Base-by-base conservation (phyloP, 352 stramenopile species). In the Thalassiosira hispida region DNA sequence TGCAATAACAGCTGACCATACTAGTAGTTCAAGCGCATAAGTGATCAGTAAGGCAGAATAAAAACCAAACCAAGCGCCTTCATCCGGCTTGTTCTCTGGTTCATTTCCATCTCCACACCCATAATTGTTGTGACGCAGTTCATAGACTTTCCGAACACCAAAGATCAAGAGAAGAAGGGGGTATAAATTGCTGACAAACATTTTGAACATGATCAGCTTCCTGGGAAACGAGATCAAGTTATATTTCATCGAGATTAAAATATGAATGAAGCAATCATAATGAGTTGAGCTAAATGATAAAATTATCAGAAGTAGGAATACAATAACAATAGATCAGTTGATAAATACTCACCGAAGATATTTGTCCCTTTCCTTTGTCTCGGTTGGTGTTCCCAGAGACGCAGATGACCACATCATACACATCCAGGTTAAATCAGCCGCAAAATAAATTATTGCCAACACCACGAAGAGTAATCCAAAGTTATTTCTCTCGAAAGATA, bases 181-280 rank as follows among this genome's bases (percentile, higher is more conserved):
- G 14, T 67, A 42, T 0, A 75, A 1, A 33, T 59, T 67, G 29
- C n/a, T 35, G 5, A 51, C 40, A 42, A 75, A 75, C 9, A 75
- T 53, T 42, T 75, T 75, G 11, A 66, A 20, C 27, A 62, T 51
- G 14, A 67, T 51, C 12, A 76, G 23, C 27, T 55, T 60, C 14
- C 66, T 56, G 33, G 5, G 33, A 11, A 11, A 11, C 5, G 33
- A 42, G 5, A 11, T 42, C n/a, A n/a, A n/a, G n/a, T n/a, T 42
- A 42, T 42, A 42, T 42, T 42, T 11, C 33, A 42, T 42, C 33
- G 11, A 42, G 33, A 42, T n/a, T n/a, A n/a, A n/a, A n/a, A n/a
- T n/a, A n/a, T n/a, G n/a, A n/a, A n/a, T n/a, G n/a, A n/a, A n/a
- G n/a, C n/a, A n/a, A n/a, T n/a, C n/a, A n/a, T n/a, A n/a, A n/a